Evolutionary conservation across 1,284 basidiomycete genomes (phyloP), one percentile per base, ranked within the genome.

Genomic region (Sanguinoderma infundibulare): DNA sequence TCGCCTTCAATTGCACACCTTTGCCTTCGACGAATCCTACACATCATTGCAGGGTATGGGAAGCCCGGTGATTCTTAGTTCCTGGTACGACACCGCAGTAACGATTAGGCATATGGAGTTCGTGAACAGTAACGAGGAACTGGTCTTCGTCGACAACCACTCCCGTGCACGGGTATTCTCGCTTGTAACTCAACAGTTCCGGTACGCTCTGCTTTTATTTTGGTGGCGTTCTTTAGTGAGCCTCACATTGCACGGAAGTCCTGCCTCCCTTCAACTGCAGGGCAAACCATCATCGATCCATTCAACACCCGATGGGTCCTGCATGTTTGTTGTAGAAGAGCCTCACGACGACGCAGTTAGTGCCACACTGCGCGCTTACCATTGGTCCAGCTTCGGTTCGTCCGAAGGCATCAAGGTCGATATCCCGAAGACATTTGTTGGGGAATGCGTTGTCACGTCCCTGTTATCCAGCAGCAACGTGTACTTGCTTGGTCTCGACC

Each of bases 371-470:
- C 70, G 70, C 3, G 79, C 81, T 5, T 84, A 82, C 65, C 86
- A 87, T 60, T 85, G 83, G 82, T 74, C 73, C 2, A 85, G 82
- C 0, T 86, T 87, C 65, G 85, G 85, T 1, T 80, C 81, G 0
- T 77, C 76, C 0, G 69, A 73, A 14, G 85, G 85, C 12, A 77
- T 82, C n/a, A 46, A 64, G 20, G 67, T 83, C 3, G 64, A 72
- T 24, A 4, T 66, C 67, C 20, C 59, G 3, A 63, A 69, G 6
- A 3, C 10, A 14, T 2, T 49, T 5, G 28, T 53, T 4, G 22
- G 52, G 7, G 64, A 66, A 5, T 60, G 77, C 2, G 65, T 73
- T 14, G 60, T 84, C 17, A 84, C 84, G 0, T 85, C 86, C 0
- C 66, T 87, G 15, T 72, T 77, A 22, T 77, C 70, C 32, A 75